Evolutionary conservation across 345 rosid species (phyloP).

Genomic region (Populus davidiana): DNA sequence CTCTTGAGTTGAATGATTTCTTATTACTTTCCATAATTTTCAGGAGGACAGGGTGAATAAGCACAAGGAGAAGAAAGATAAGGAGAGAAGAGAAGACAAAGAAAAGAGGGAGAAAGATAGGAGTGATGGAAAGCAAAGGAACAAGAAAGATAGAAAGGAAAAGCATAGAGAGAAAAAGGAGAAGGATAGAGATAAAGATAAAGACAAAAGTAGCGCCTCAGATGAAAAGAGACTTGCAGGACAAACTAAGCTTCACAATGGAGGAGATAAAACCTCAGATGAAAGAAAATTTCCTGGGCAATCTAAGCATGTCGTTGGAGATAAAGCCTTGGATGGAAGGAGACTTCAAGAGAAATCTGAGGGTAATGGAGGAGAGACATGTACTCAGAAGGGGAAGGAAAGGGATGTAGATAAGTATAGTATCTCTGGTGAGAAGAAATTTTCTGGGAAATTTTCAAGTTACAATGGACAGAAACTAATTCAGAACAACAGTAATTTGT

Average conservation of each 20-base stretch:
- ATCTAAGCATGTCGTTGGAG: slow-evolving; percentile 25
- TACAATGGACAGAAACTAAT: slow-evolving; percentile 20
- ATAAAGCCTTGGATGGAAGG: not conserved
- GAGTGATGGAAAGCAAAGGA: slow-evolving; percentile 48
- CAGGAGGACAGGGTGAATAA: slow-evolving; percentile 57
- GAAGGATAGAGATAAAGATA: slow-evolving; percentile 31
- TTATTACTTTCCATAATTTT: not conserved
- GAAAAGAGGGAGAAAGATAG: slow-evolving; percentile 55
- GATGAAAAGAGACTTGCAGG: slow-evolving; percentile 32
- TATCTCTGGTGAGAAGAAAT: too few species aligned
- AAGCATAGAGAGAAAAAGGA: slow-evolving; percentile 27
- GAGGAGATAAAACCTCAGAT: slow-evolving; percentile 29
- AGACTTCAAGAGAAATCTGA: not conserved
- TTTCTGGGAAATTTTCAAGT: too few species aligned
- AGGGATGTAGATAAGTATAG: too few species aligned
- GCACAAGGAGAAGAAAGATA: slow-evolving; percentile 50
- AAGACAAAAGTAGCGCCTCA: slow-evolving; percentile 29
- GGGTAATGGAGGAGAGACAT: not conserved
- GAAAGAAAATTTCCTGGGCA: slow-evolving; percentile 31
- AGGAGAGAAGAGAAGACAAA: slow-evolving; percentile 46
- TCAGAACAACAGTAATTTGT: slow-evolving; percentile 17
- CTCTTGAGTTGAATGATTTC: too few species aligned
- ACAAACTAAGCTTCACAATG: slow-evolving; percentile 21
- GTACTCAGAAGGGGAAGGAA: too few species aligned
- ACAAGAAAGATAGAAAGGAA: slow-evolving; percentile 44